phyloP scores from a whole-genome alignment of 345 rosid genomes.

The Cochlearia excelsa region DNA sequence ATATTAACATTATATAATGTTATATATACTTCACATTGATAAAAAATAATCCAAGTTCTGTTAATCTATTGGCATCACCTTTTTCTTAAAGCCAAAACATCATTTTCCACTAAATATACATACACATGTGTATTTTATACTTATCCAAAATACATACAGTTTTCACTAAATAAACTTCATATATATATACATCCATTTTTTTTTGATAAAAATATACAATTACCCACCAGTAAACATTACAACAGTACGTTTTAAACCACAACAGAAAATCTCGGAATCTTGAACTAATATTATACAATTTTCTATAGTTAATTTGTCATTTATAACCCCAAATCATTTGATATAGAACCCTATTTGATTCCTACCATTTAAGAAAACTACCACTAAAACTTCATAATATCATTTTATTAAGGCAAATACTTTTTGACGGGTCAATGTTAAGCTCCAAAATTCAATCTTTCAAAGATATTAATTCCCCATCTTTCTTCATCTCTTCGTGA shows the following conservation, averaged over 20 bases:
- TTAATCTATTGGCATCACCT: constrained; percentile 29
- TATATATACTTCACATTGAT: neutral
- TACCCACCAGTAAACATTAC: neutral
- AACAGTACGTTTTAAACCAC: neutral
- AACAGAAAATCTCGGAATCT: neutral
- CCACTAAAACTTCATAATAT: constrained; percentile 1
- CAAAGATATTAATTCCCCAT: constrained; percentile 5
- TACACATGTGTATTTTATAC: constrained; percentile 20
- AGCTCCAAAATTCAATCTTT: constrained; percentile 11
- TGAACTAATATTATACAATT: neutral
- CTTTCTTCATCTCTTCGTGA: neutral
- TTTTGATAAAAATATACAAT: no score
- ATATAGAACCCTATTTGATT: neutral
- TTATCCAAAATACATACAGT: constrained; percentile 21
- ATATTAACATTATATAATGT: constrained; percentile 4
- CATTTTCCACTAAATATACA: constrained; percentile 32
- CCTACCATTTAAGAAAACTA: neutral
- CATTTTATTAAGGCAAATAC: neutral
- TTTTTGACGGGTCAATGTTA: constrained; percentile 3
- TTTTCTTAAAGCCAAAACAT: constrained; percentile 29
- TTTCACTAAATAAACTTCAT: no score
- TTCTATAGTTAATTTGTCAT: no score
- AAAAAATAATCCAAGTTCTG: constrained; percentile 23
- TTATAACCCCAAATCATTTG: neutral
- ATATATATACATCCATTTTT: no score